Evolutionary conservation across 2,329 filamentous ascomycete genomes (phyloP).

Genomic region (Cadophora sp.): DNA sequence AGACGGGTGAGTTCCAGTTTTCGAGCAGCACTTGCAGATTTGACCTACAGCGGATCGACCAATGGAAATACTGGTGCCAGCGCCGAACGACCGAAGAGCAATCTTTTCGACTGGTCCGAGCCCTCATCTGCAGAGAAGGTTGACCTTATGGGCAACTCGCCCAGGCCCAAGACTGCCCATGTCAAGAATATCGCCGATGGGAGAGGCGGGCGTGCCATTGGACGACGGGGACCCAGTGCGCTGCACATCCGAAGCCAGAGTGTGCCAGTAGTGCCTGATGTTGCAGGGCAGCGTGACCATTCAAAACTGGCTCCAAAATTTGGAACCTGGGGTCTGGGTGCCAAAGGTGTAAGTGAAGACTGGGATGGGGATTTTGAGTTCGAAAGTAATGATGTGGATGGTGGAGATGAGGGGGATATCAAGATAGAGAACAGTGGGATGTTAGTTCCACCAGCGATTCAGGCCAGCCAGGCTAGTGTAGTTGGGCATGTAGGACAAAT

Average conservation of each 20-base stretch:
- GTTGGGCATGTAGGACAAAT: constrained; percentile 86
- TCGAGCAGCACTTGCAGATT: constrained; percentile 59
- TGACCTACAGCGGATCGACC: constrained; percentile 55
- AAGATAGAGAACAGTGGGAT: constrained; percentile 56
- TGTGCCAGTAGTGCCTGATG: constrained; percentile 75
- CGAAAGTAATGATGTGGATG: constrained; percentile 44
- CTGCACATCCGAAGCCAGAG: constrained; percentile 80
- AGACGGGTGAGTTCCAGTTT: constrained; percentile 60
- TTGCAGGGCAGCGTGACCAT: constrained; percentile 56
- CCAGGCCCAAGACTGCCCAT: constrained; percentile 76
- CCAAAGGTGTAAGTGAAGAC: constrained; percentile 81
- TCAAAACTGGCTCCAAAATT: constrained; percentile 70
- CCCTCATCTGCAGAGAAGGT: constrained; percentile 66
- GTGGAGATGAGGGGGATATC: constrained; percentile 50
- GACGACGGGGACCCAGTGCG: constrained; percentile 71
- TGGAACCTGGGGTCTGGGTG: constrained; percentile 82
- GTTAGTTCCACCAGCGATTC: constrained; percentile 80
- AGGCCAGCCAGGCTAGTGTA: constrained; percentile 81
- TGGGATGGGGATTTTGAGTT: constrained; percentile 94
- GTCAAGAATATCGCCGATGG: constrained; percentile 75
- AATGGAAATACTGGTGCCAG: constrained; percentile 44
- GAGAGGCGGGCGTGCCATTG: constrained; percentile 71
- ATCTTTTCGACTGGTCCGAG: constrained; percentile 81
- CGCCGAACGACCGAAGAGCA: constrained; percentile 66
- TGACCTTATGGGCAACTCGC: constrained; percentile 62